Evolutionary conservation across 768 basidiomycete species (phyloP).

Genomic region (Tubosaeta sp.): DNA sequence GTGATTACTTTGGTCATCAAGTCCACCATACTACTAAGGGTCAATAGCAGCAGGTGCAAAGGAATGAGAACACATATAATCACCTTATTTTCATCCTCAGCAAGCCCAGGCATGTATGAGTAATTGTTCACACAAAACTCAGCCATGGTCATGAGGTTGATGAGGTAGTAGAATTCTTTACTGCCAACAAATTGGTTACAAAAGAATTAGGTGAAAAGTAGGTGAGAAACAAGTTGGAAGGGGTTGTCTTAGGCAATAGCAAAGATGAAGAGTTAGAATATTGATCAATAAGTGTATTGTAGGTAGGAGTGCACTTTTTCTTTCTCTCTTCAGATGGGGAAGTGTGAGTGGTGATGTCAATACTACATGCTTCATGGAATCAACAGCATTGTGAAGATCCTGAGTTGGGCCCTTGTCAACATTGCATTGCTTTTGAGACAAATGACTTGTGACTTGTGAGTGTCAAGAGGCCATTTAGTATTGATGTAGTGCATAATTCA

Average conservation of each 20-base stretch:
- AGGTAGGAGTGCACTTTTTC: constrained; percentile 4
- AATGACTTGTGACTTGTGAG: constrained; percentile 77
- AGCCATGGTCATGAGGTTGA: constrained; percentile 71
- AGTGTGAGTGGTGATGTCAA: constrained; percentile 5
- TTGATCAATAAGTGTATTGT: constrained; percentile 25
- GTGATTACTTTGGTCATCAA: no score
- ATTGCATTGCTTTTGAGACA: constrained; percentile 60
- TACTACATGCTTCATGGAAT: neutral
- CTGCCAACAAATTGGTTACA: constrained; percentile 35
- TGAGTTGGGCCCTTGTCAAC: neutral
- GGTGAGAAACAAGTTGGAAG: constrained; percentile 58
- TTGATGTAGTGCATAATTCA: neutral
- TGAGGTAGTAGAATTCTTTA: constrained; percentile 88
- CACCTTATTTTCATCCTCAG: no score
- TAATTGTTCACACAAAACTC: no score
- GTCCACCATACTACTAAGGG: no score
- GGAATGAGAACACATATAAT: no score
- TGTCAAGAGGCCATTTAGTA: constrained; percentile 56
- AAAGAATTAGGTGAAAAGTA: constrained; percentile 36
- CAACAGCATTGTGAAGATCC: neutral
- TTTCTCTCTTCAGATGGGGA: neutral
- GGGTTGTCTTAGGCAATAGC: constrained; percentile 93
- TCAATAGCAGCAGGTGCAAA: no score
- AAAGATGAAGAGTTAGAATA: constrained; percentile 91
- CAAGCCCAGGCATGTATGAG: no score